Evolutionary conservation across 139 green algal species (phyloP).

Genomic region (Chlamydomonas sp.): DNA sequence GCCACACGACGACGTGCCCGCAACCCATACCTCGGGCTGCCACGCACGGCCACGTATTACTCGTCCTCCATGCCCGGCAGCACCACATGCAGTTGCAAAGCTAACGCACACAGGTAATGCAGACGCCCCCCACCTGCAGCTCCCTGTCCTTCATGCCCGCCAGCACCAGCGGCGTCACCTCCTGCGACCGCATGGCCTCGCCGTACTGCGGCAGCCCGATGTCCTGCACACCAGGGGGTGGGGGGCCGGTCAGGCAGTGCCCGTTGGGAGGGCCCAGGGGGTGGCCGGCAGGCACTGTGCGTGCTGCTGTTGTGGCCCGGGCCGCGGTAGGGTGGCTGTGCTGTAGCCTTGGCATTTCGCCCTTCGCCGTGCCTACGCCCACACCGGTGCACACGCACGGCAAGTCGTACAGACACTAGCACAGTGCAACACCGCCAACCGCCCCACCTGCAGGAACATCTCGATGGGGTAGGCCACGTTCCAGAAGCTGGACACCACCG

Average conservation of each 20-base stretch:
- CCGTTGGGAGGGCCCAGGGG: no score
- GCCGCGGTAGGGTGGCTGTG: background rate
- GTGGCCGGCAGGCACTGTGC: no score
- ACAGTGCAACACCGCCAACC: background rate
- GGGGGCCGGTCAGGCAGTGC: no score
- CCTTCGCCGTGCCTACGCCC: background rate
- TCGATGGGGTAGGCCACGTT: slow-evolving; percentile 29
- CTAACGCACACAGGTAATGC: background rate
- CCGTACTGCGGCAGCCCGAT: slow-evolving; percentile 33
- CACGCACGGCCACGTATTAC: no score
- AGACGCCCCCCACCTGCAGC: slow-evolving; percentile 14
- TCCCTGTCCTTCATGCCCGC: slow-evolving; percentile 30
- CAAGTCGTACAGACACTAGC: background rate
- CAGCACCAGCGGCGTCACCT: slow-evolving; percentile 40
- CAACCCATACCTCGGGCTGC: no score
- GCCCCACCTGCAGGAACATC: slow-evolving; percentile 16
- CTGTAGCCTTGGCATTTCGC: background rate
- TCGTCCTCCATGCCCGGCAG: background rate
- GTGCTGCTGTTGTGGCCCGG: no score
- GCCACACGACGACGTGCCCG: no score
- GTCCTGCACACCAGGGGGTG: background rate
- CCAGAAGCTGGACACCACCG: slow-evolving; percentile 17
- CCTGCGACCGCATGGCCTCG: background rate
- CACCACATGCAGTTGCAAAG: no score
- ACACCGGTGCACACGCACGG: background rate